These are phyloP conservation scores for Arthroderma sp. DNA, from an alignment of 2,329 filamentous ascomycete genomes.

Conservation along the genomic window DNA sequence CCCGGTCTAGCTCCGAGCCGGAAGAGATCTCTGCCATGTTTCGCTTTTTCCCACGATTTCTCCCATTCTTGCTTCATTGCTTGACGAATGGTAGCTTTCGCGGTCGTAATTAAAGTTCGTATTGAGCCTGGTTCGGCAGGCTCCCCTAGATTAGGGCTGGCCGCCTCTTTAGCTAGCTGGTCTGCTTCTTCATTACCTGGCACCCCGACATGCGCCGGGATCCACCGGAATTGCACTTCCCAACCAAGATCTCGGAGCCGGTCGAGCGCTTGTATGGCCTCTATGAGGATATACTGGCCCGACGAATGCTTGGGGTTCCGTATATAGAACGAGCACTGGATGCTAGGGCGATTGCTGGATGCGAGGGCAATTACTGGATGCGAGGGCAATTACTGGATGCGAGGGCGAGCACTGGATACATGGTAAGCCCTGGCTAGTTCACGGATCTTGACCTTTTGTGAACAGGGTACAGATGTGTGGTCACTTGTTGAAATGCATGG, in stretches of 20 bases:
- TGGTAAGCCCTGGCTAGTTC: too few species aligned
- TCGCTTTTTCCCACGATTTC: conserved; percentile 1
- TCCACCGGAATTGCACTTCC: conserved; percentile 8
- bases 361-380: too few species aligned
- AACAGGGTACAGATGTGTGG: too few species aligned
- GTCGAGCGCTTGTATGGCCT: conserved; percentile 3
- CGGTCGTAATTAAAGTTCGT: conserved; percentile 1
- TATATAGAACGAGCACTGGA: too few species aligned
- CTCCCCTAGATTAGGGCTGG: neutral
- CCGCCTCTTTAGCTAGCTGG: conserved; percentile 6
- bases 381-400: too few species aligned
- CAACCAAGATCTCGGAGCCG: neutral
- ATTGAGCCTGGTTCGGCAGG: neutral
- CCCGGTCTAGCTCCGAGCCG: conserved; percentile 1
- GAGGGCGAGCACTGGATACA: too few species aligned
- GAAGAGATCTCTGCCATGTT: conserved; percentile 1
- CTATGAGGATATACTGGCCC: conserved; percentile 5
- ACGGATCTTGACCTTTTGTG: too few species aligned
- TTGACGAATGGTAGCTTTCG: conserved; percentile 2
- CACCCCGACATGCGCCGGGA: conserved; percentile 8
- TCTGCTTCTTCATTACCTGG: conserved; percentile 10
- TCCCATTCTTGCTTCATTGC: conserved; percentile 4
- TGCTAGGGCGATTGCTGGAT: too few species aligned
- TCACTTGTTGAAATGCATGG: too few species aligned
- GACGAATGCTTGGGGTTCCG: conserved; percentile 2